Percentiles rank a stretch among this genome's conserved stretches.
Evolutionary conservation across 257 asterid species (phyloP).

Genomic region (Nyctanthes arbortristis): DNA sequence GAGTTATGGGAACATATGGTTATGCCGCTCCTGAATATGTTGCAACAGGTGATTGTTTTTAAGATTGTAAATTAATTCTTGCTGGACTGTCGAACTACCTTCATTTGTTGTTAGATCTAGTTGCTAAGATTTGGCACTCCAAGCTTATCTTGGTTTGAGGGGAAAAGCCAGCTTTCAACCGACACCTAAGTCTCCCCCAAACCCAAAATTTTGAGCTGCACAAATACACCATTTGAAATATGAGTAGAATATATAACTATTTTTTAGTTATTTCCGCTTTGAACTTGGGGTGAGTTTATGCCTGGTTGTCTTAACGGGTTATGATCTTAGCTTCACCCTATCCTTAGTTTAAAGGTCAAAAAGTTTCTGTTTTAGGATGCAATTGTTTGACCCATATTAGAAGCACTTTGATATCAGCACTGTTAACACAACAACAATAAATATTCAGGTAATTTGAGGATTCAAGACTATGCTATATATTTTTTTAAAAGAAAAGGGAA

Average conservation of each 20-base stretch:
- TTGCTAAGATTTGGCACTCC: neutral
- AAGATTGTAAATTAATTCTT: neutral
- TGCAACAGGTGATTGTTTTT: slow-evolving; percentile 38
- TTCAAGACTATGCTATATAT: neutral
- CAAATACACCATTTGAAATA: too few relatives aligned
- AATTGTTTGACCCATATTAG: neutral
- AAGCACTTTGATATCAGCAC: neutral
- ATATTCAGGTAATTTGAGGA: neutral
- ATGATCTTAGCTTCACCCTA: neutral
- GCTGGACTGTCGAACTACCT: neutral
- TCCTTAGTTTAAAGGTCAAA: neutral
- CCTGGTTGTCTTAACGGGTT: too few relatives aligned
- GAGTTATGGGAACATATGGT: slow-evolving; percentile 53
- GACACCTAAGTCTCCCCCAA: too few relatives aligned
- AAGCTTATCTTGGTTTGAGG: neutral
- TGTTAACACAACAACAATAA: too few relatives aligned
- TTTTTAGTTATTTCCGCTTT: too few relatives aligned
- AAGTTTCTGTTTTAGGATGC: neutral
- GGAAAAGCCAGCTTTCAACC: neutral
- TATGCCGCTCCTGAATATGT: slow-evolving; percentile 61
- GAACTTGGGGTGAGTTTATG: neutral
- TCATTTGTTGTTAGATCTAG: neutral
- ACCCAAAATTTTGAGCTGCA: neutral
- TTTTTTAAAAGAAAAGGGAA: too few relatives aligned
- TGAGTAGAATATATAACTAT: neutral